Evolutionary conservation across 768 basidiomycete species (phyloP).

Genomic region (Suillus weaverae): DNA sequence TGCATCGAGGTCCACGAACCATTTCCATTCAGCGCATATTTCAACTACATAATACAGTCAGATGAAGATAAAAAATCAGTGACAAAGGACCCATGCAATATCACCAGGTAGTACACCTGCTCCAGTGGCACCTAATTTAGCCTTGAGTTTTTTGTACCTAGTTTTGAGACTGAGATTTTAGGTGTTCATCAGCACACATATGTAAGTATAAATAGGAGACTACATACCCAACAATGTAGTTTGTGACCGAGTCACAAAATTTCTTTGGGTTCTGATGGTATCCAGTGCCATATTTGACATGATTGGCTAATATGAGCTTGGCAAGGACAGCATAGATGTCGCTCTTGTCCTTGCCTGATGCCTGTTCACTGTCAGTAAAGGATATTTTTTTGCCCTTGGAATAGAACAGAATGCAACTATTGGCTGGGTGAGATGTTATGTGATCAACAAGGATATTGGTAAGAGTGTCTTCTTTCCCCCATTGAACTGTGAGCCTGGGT

Average conservation of each 20-base stretch:
- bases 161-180: background rate
- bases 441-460: background rate
- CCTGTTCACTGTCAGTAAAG: background rate
- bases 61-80: background rate
- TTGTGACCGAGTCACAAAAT: background rate
- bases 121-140: background rate
- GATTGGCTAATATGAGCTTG: background rate
- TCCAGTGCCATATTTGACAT: background rate
- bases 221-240: background rate
- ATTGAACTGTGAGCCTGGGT: background rate
- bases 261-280: background rate
- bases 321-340: background rate
- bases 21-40: background rate
- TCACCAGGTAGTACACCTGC: background rate
- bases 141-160: background rate
- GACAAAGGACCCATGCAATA: background rate
- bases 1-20: background rate
- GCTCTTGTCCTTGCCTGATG: background rate
- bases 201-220: background rate
- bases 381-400: background rate
- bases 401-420: background rate
- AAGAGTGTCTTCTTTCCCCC: background rate
- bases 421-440: background rate
- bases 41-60: background rate
- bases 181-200: background rate